Base-by-base conservation (phyloP, 2,329 filamentous ascomycete genomes). In the Calonectria pseudoreteaudii region DNA sequence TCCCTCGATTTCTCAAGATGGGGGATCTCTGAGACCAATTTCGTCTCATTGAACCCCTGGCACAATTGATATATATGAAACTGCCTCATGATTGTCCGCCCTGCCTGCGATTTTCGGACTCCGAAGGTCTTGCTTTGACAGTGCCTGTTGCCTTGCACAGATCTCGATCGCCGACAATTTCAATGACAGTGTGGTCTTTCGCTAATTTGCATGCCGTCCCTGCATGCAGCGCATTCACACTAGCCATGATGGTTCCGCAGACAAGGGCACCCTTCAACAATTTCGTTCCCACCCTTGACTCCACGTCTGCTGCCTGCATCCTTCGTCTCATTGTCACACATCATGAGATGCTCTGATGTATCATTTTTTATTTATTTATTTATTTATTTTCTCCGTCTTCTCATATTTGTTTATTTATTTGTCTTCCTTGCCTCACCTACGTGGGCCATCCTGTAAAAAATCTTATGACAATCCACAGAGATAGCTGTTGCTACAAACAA, bases 21-120 rank as follows among this genome's bases (percentile, higher is more conserved):
- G 44, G 49, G 30, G 52, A 44, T 38, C 53, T 70, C 34, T 23
- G 60, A 67, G 71, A 72, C 72, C 71, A 75, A 77, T 78, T 58
- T 73, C 71, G 68, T 73, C 65, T 68, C 66, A 28, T 64, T 67
- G 66, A 72, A 76, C 68, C 69, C 69, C 71, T 14, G 66, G 68
- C 58, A 71, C 74, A 66, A 58, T 30, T 66, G 52, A 58, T 67
- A 68, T 65, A 66, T 71, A 69, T 60, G 68, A 60, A 52, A 74
- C 41, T 56, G 41, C 62, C 47, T 36, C 41, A 36, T 71, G 31
- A 23, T 26, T 41, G 38, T 69, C 28, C 66, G 18, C 38, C 58
- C 41, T 34, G 20, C 23, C 56, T 13, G 41, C n/a, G 30, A 14
- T n/a, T 23, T 62, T 68, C 69, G 38, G 69, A 58, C n/a, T 64